Conservation (phyloP, 148 eudicot genomes). For the Silene latifolia region DNA sequence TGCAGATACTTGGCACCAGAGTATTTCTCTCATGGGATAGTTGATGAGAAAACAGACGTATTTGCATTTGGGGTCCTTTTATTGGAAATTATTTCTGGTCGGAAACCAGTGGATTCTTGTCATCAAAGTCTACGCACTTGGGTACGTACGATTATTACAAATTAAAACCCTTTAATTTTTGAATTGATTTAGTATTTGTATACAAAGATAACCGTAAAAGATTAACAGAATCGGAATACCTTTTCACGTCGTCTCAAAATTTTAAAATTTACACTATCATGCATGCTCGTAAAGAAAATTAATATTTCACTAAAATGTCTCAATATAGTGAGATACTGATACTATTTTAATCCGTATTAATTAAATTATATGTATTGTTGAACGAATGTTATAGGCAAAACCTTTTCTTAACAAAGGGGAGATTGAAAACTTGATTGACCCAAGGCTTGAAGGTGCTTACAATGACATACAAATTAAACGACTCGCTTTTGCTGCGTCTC, state of each 20-base stretch:
- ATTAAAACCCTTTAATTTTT: not conserved
- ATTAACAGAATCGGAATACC: too few species aligned
- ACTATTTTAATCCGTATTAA: too few species aligned
- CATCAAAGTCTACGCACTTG: slow-evolving; percentile 83
- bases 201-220: too few species aligned
- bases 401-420: slow-evolving; percentile 64
- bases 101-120: slow-evolving; percentile 81
- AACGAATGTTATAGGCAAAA: slow-evolving; percentile 59
- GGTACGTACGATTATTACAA: slow-evolving; percentile 54
- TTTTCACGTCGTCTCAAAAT: too few species aligned
- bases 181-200: too few species aligned
- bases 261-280: too few species aligned
- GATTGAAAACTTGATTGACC: slow-evolving; percentile 55
- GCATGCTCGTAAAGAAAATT: too few species aligned
- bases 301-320: too few species aligned
- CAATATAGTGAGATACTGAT: too few species aligned
- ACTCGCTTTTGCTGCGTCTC: slow-evolving; percentile 71
- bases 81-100: slow-evolving; percentile 78
- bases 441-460: slow-evolving; percentile 57
- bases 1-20: slow-evolving; percentile 93
- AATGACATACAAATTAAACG: slow-evolving; percentile 44
- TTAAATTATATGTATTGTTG: slow-evolving; percentile 3
- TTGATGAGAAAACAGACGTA: slow-evolving; percentile 94
- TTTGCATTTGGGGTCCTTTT: slow-evolving; percentile 91
- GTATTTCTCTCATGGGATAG: slow-evolving; percentile 91